Base-by-base conservation (phyloP, 2,329 filamentous ascomycete species). In the Aureobasidium sp. region DNA sequence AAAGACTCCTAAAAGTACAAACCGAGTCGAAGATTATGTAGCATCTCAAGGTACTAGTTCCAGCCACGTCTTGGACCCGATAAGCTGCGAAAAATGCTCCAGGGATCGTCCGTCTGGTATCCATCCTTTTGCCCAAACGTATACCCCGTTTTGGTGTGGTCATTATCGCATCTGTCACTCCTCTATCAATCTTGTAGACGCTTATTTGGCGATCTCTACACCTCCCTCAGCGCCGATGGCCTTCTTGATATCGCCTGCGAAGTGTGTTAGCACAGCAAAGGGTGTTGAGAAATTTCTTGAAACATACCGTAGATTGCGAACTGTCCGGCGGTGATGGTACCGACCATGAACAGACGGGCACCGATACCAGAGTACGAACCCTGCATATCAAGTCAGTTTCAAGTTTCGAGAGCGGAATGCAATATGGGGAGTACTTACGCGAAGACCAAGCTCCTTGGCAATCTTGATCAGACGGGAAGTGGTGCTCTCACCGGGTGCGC, bases 381-480 rank as follows among this genome's bases (percentile, higher is more conserved):
- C 70, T 82, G 82, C 9, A 49, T n/a, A 6, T 9, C 29, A 25
- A 5, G 37, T 60, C n/a, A 60, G 57, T 12, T 31, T 8, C 6
- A 22, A 36, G 12, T 7, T 49, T 14, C 6, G 20, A 6, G 20
- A 6, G 15, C 9, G 8, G 3, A 47, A 15, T 1, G 1, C 12
- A 12, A 37, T 8, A 34, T n/a, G 5, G 5, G 12, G 45, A 27
- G 1, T 48, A 59, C 57, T 60, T 45, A 53, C 60, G 45, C 68
- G 62, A 75, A 95, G 65, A 74, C 90, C 90, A 71, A 95, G 88
- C 80, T 95, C 90, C 79, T 87, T 88, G 69, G 80, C 89, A 73
- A 95, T 95, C 87, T 94, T 94, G 82, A 93, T 82, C 73, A 95
- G 80, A 77, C 90, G 87, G 76, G 81, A 83, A 74, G 84, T 84